Base-by-base conservation (phyloP, 345 rosid genomes). In the Rhodomyrtus tomentosa region DNA sequence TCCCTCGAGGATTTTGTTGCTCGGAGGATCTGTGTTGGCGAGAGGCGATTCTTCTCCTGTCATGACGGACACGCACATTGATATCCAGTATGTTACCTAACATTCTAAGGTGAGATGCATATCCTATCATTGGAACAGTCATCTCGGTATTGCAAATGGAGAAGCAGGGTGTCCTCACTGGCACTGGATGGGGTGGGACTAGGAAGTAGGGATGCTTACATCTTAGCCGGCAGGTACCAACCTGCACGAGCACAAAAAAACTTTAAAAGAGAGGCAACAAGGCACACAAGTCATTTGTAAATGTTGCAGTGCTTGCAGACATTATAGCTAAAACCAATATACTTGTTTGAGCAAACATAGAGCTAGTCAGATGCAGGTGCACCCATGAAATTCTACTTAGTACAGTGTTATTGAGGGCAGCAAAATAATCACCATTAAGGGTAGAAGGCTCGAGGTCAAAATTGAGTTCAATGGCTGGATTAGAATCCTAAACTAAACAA, bases 41-140 rank as follows among this genome's bases (percentile, higher is more conserved):
- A n/a, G n/a, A n/a, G n/a, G n/a, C n/a, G n/a, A n/a, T n/a, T n/a
- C n/a, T n/a, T n/a, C n/a, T n/a, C n/a, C n/a, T n/a, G n/a, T n/a
- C n/a, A n/a, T n/a, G n/a, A n/a, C n/a, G n/a, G n/a, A n/a, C n/a
- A n/a, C n/a, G n/a, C n/a, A n/a, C n/a, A n/a, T n/a, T n/a, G n/a
- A n/a, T n/a, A n/a, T n/a, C 72, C 87, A 32, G 42, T 68, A 81
- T 49, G 83, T 83, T 81, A 96, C 97, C 93, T 97, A 98, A 86
- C 96, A 91, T 89, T 97, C 99, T 86, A 97, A 97, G 20, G 98
- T 94, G 53, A 95, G 90, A 38, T 50, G 98, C 94, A 85, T 93
- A 94, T 81, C 98, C 99, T 11, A 98, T 97, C 99, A 97, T 97
- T 85, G 95, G 99, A 88, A 95, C 95, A 95, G 98, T 79, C 98